phyloP scores from a whole-genome alignment of 164 flowering plant genomes.

The Sedum album region DNA sequence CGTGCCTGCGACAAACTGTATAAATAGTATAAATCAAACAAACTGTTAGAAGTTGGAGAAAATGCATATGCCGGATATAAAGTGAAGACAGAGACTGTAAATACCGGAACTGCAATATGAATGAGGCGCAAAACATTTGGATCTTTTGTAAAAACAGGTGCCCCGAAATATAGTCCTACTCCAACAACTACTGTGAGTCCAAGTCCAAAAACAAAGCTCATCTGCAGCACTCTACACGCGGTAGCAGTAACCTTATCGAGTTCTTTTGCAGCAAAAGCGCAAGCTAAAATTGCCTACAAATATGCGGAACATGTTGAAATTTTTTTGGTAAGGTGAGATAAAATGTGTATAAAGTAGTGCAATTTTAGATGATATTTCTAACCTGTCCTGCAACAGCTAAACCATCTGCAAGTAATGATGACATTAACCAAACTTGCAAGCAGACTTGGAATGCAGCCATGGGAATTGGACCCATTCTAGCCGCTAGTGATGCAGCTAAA shows the following conservation, averaged over 20 bases:
- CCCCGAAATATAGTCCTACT: conserved; percentile 30
- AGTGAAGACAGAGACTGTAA: neutral
- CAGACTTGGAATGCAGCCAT: conserved; percentile 98
- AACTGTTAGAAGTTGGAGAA: neutral
- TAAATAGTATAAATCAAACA: neutral
- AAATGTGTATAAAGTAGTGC: neutral
- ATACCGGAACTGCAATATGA: conserved; percentile 38
- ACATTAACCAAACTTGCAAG: conserved; percentile 84
- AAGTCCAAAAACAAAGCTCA: conserved; percentile 37
- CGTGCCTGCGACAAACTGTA: conserved; percentile 46
- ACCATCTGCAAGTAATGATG: conserved; percentile 79
- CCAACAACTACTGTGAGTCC: conserved; percentile 34
- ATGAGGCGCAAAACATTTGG: conserved; percentile 28
- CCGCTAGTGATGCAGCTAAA: conserved; percentile 82
- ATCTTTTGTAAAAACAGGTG: conserved; percentile 34
- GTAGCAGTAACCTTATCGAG: conserved; percentile 28
- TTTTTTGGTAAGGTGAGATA: neutral
- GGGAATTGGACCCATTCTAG: conserved; percentile 62
- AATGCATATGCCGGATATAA: neutral
- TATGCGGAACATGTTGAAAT: neutral
- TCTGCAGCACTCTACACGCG: conserved; percentile 35
- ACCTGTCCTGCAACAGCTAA: conserved; percentile 78
- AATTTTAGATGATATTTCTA: neutral
- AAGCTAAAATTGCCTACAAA: conserved; percentile 39
- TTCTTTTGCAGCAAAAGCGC: conserved; percentile 46